Conservation (phyloP, 2,329 filamentous ascomycete genomes). For the Cladosporium phlei region DNA sequence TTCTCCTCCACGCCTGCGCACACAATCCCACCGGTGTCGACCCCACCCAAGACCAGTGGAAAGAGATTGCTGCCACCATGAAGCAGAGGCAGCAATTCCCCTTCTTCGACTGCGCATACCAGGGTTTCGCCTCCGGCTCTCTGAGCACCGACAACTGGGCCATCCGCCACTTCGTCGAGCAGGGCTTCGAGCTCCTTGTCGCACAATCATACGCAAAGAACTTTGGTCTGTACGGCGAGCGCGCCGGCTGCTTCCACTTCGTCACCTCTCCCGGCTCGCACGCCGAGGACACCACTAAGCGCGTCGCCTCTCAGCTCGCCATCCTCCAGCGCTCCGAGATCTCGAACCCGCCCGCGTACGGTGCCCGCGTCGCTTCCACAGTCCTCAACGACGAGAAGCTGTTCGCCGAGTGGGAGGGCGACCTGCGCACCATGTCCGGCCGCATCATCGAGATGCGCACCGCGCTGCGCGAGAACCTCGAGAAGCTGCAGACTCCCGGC, state of each 20-base stretch:
- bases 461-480: conserved; percentile 71
- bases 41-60: conserved; percentile 91
- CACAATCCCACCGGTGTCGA: conserved; percentile 98
- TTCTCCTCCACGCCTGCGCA: conserved; percentile 90
- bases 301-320: conserved; percentile 82
- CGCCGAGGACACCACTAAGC: conserved; percentile 53
- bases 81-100: conserved; percentile 80
- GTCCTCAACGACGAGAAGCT: conserved; percentile 78
- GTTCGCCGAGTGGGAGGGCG: conserved; percentile 87
- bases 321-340: conserved; percentile 97
- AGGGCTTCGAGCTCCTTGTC: conserved; percentile 67
- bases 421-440: conserved; percentile 88
- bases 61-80: conserved; percentile 75
- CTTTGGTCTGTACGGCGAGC: conserved; percentile 86
- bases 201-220: conserved; percentile 54
- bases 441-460: conserved; percentile 90
- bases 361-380: conserved; percentile 78
- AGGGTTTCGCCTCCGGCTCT: conserved; percentile 93
- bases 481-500: conserved; percentile 79
- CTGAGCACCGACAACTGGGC: conserved; percentile 80
- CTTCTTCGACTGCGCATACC: conserved; percentile 97
- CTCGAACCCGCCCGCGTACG: too few species aligned
- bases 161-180: conserved; percentile 88
- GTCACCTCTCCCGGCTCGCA: conserved; percentile 69
- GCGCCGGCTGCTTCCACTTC: conserved; percentile 93